A percentile compares a stretch with the other conserved stretches of the same genome.
These are phyloP conservation scores for Colletotrichum acutatum DNA, from an alignment of 2,329 filamentous ascomycete genomes.

Conservation along the genomic window DNA sequence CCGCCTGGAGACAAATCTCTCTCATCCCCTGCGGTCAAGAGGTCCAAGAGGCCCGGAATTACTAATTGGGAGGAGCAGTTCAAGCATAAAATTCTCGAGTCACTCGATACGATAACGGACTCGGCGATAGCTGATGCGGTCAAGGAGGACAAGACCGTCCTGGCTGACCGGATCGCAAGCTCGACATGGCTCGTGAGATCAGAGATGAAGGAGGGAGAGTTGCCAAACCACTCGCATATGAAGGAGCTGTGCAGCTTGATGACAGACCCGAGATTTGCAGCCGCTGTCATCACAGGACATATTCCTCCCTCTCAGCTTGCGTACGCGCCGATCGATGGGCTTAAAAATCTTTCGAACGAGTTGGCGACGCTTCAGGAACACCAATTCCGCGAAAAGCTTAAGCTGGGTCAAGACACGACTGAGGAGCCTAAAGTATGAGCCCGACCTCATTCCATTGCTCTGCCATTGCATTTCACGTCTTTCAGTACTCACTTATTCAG, in stretches of 20 bases:
- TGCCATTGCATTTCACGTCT: neutral
- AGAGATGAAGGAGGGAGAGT: conserved; percentile 41
- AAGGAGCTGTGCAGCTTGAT: conserved; percentile 43
- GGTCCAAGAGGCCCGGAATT: neutral
- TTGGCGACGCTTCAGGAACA: conserved; percentile 41
- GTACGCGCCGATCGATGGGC: conserved; percentile 38
- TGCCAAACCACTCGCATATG: conserved; percentile 50
- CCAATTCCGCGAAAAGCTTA: conserved; percentile 41
- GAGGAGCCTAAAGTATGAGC: conserved; percentile 48
- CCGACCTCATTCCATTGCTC: neutral
- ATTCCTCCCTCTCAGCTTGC: conserved; percentile 44
- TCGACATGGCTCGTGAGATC: conserved; percentile 42
- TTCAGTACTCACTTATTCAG: neutral
- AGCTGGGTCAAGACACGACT: conserved; percentile 29
- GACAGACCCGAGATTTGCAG: conserved; percentile 44
- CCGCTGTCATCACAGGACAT: conserved; percentile 42
- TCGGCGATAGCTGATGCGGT: conserved; percentile 4
- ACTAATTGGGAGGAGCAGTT: conserved; percentile 39
- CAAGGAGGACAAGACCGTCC: neutral
- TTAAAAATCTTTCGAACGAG: conserved; percentile 41
- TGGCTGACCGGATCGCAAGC: conserved; percentile 37
- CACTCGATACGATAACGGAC: conserved; percentile 16
- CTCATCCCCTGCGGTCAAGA: neutral
- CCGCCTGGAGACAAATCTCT: neutral
- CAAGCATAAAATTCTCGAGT: conserved; percentile 31